These are phyloP conservation scores for Pontederia crassipes DNA, from an alignment of 176 grass and related monocot genomes.

Conservation along the genomic window DNA sequence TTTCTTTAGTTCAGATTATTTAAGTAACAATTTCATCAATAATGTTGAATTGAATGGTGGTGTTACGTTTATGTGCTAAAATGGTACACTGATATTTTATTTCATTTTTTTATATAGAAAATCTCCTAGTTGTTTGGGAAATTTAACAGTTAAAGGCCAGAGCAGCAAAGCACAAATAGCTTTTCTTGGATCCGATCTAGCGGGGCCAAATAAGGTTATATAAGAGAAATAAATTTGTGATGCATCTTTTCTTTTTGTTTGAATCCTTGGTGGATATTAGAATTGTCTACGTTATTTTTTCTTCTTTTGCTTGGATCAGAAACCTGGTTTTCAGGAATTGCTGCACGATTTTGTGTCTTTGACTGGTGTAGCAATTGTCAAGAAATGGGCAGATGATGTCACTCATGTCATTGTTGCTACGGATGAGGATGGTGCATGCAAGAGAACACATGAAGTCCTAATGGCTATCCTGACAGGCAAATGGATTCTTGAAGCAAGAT, in stretches of 20 bases:
- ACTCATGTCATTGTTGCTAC: slow-evolving; percentile 17
- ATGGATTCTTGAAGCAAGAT: slow-evolving; percentile 20
- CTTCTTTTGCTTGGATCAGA: neutral
- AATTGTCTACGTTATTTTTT: neutral
- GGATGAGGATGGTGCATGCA: neutral
- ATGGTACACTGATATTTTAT: neutral
- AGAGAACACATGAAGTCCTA: slow-evolving; percentile 17
- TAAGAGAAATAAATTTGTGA: too few relatives aligned
- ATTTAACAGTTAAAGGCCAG: too few relatives aligned
- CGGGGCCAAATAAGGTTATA: too few relatives aligned
- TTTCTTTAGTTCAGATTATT: too few relatives aligned
- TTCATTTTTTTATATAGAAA: neutral
- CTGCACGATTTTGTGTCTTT: slow-evolving; percentile 2
- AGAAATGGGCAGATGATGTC: slow-evolving; percentile 13
- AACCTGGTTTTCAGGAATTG: slow-evolving; percentile 3
- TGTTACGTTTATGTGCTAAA: too few relatives aligned
- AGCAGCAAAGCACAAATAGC: too few relatives aligned
- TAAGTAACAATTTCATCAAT: too few relatives aligned
- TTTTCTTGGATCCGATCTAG: too few relatives aligned
- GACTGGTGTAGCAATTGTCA: slow-evolving; percentile 5
- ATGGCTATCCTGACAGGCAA: slow-evolving; percentile 22
- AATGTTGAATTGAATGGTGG: too few relatives aligned
- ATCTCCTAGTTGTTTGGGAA: neutral
- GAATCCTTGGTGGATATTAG: too few relatives aligned
- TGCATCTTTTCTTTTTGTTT: neutral